Evolutionary conservation across 345 rosid genomes (phyloP), one percentile per base, ranked within the genome.

Genomic region (Ricinus communis): DNA sequence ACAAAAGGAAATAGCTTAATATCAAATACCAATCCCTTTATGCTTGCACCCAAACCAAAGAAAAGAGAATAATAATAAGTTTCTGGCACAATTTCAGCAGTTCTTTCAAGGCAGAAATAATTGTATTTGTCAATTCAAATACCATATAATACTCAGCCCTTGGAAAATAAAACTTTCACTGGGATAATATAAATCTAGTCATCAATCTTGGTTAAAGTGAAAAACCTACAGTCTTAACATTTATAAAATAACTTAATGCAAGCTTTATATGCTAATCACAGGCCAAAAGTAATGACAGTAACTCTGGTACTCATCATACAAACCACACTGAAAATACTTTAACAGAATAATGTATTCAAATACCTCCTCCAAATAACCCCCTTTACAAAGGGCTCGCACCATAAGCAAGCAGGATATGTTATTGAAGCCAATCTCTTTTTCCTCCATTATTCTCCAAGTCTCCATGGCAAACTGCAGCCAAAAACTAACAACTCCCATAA

Each of bases 361-460:
- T 84, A 93, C 97, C 98, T 91, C 92, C 55, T 82, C 84, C 81
- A 93, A 78, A 77, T 88, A 77, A 60, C 97, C 95, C 25, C 89
- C 96, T 59, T 78, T 81, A 83, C 97, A 91, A 66, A 93, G 93
- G 33, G 97, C 81, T 80, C 45, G 85, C 69, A 86, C 74, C 80
- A 85, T 86, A 76, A 85, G 83, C 49, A 88, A 57, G 77, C 80
- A 83, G 68, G 85, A 85, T 54, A 25, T 78, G 76, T 76, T 62
- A 64, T 80, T 82, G 50, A 84, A 76, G 68, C 66, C 51, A 22
- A 90, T 80, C 68, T 84, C 79, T 61, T 78, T 91, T 69, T 87
- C 89, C 80, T 82, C 83, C 87, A 88, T 84, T 52, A 81, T 65
- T 73, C 74, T 82, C 88, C 91, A 91, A 52, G 91, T 91, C 81